These are phyloP conservation scores for Yarrowia sp. DNA, from an alignment of 805 yeast genomes.

Conservation along the genomic window DNA sequence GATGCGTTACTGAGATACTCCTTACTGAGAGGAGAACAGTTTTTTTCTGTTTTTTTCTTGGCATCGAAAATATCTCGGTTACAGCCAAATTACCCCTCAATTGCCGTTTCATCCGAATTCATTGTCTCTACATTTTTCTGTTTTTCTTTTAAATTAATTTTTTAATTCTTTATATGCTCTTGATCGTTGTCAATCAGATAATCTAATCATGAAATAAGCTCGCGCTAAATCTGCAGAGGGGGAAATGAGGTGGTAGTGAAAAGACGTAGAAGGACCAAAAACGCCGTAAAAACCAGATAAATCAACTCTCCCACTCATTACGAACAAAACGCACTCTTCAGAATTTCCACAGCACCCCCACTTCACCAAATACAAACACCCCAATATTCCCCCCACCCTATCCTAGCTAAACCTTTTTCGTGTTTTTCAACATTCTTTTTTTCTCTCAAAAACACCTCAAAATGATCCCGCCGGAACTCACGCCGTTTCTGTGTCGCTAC, in stretches of 20 bases:
- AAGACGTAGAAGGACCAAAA: background rate
- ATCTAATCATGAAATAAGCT: conserved; percentile 15
- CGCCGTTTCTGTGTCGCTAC: conserved; percentile 5
- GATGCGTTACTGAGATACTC: too few relatives aligned
- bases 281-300: background rate
- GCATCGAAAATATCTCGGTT: too few relatives aligned
- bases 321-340: background rate
- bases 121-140: too few relatives aligned
- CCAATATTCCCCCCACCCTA: too few relatives aligned
- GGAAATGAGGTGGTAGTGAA: background rate
- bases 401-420: background rate
- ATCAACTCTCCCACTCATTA: too few relatives aligned
- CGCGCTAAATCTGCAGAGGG: background rate
- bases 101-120: too few relatives aligned
- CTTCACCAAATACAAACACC: background rate
- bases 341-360: background rate
- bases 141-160: too few relatives aligned
- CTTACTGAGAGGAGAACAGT: too few relatives aligned
- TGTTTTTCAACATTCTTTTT: background rate
- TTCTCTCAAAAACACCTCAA: background rate
- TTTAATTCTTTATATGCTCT: too few relatives aligned
- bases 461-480: conserved; percentile 10
- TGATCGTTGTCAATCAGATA: conserved; percentile 23
- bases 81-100: too few relatives aligned
- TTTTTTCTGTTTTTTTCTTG: too few relatives aligned